phyloP scores from a whole-genome alignment of 2,329 filamentous ascomycete species.

The Microcyclosporella mali region DNA sequence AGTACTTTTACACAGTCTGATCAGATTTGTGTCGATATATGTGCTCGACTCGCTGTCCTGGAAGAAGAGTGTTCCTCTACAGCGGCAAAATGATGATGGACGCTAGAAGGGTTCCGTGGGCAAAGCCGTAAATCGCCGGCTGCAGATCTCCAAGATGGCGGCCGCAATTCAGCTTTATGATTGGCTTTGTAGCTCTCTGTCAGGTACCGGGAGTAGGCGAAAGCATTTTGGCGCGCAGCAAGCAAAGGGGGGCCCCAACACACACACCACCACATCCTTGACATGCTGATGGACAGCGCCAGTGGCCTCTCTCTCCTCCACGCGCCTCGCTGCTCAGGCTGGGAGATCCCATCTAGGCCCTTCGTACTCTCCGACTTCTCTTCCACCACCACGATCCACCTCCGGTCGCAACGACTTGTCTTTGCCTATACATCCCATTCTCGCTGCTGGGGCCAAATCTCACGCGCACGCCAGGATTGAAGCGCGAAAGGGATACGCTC shows the following conservation, averaged over 20 bases:
- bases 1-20: too few relatives aligned
- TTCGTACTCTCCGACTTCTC: conserved; percentile 7
- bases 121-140: too few relatives aligned
- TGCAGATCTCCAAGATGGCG: too few relatives aligned
- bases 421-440: neutral
- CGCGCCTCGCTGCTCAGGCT: neutral
- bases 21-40: too few relatives aligned
- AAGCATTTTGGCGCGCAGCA: neutral
- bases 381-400: conserved; percentile 1
- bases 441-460: neutral
- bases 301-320: neutral
- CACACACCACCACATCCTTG: conserved; percentile 4
- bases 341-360: neutral
- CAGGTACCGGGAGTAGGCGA: too few relatives aligned
- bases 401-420: conserved; percentile 6
- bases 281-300: too few relatives aligned
- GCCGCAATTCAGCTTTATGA: too few relatives aligned
- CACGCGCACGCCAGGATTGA: neutral
- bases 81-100: too few relatives aligned
- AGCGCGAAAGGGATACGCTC: neutral
- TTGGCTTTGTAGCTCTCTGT: too few relatives aligned
- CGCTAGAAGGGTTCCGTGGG: too few relatives aligned
- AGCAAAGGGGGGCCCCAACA: conserved; percentile 11
- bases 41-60: too few relatives aligned
- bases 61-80: too few relatives aligned